A percentile compares a stretch with the other conserved stretches of the same genome.
phyloP scores from a whole-genome alignment of 495 filamentous ascomycete genomes.

The Penicillium odoratum region DNA sequence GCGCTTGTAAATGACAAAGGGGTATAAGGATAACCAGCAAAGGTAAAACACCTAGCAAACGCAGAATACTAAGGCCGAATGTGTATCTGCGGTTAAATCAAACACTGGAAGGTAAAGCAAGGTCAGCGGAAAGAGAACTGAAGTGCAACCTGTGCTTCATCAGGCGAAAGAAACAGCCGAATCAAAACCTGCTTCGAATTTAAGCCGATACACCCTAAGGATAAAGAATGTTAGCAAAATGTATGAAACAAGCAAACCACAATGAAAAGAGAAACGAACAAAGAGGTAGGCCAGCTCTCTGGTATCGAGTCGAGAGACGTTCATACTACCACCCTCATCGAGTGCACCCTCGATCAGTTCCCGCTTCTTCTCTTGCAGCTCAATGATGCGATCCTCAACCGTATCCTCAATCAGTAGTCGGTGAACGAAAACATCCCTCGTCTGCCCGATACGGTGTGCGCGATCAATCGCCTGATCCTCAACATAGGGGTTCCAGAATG shows the following conservation, averaged over 20 bases:
- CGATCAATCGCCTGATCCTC: slow-evolving; percentile 95
- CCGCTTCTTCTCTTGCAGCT: slow-evolving; percentile 82
- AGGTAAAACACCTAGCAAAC: neutral
- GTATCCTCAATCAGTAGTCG: slow-evolving; percentile 75
- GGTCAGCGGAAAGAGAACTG: neutral
- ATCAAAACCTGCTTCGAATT: neutral
- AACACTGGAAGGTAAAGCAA: neutral
- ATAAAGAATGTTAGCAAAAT: neutral
- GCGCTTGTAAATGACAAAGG: neutral
- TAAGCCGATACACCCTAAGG: neutral
- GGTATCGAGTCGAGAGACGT: slow-evolving; percentile 59
- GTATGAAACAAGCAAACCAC: neutral
- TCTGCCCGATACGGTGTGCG: slow-evolving; percentile 88
- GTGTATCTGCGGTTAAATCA: neutral
- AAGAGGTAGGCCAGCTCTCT: slow-evolving; percentile 73
- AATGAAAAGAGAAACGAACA: slow-evolving; percentile 40
- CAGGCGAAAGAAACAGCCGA: neutral
- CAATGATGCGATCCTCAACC: slow-evolving; percentile 87
- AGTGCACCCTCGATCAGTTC: slow-evolving; percentile 77
- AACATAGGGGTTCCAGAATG: slow-evolving; percentile 95
- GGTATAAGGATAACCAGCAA: neutral
- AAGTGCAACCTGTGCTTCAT: neutral
- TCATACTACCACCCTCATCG: slow-evolving; percentile 71
- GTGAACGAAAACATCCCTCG: slow-evolving; percentile 72
- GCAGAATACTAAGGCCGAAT: neutral